Evolutionary conservation across 1,284 basidiomycete species (phyloP), one percentile per base, ranked within the genome.

Genomic region (Tilletia horrida): DNA sequence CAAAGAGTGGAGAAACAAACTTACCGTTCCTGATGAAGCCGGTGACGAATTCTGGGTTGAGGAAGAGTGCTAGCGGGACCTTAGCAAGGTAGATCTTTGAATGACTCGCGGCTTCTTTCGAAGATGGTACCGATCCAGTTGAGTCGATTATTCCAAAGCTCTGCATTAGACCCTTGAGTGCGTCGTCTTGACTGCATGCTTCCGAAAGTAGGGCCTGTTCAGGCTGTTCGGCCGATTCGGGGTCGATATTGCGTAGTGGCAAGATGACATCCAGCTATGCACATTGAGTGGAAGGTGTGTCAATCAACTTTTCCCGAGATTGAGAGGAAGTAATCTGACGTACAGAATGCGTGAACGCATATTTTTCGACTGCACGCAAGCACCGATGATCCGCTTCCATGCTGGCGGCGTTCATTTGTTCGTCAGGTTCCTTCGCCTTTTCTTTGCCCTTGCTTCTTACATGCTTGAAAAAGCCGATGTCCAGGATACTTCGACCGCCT

Each of bases 41-140:
- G 0, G 71, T 72, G 44, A 80, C 70, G 48, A 79, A 81, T 27
- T 70, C 62, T 2, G 78, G 78, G 48, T 75, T 73, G 23, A 81
- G 68, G n/a, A 81, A 74, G 35, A 81, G 59, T 27, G 71, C 65
- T 9, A 78, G 65, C 2, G 78, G 75, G 0, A 78, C 69, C 4
- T 68, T 69, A 13, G 75, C 75, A 21, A 67, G 29, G 47, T 73
- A 77, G 23, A 52, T 40, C 35, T 11, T 40, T 11, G 35, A 11
- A 40, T 4, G 4, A 40, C 6, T 11, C 35, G 4, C 11, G 6
- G 35, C 35, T 4, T 11, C 35, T 4, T 11, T 40, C 35, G 35
- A 40, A 4, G 35, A 40, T 6, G 35, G 35, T 11, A 40, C 35
- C 35, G 35, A 40, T 40, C 11, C 35, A 40, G 35, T 11, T 6